A percentile compares a stretch with the other conserved stretches of the same genome.
Evolutionary conservation across 1,139 yeast species (phyloP).

Genomic region (Suhomyces ambrosiae): DNA sequence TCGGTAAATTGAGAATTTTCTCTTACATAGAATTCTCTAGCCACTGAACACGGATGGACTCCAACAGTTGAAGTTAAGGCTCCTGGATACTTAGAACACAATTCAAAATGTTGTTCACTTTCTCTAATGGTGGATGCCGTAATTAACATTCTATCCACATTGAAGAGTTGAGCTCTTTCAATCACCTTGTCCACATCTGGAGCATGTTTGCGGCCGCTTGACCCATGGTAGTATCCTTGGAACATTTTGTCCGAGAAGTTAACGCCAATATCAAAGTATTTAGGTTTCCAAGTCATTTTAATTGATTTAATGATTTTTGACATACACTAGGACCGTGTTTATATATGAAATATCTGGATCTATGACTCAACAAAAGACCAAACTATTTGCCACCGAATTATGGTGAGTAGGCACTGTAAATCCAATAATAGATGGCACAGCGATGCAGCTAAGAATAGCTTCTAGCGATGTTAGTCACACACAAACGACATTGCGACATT

Average conservation of each 20-base stretch:
- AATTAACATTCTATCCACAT: slow-evolving; percentile 70
- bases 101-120: slow-evolving; percentile 46
- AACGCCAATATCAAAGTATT: slow-evolving; percentile 62
- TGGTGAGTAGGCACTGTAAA: too few species aligned
- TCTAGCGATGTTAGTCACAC: too few species aligned
- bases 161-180: slow-evolving; percentile 61
- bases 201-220: slow-evolving; percentile 55
- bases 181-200: slow-evolving; percentile 68
- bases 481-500: too few species aligned
- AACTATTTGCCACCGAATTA: too few species aligned
- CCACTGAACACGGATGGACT: slow-evolving; percentile 89
- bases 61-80: slow-evolving; percentile 75
- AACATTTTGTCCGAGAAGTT: slow-evolving; percentile 91
- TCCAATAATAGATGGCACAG: too few species aligned
- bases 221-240: slow-evolving; percentile 74
- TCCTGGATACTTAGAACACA: slow-evolving; percentile 35
- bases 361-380: background rate
- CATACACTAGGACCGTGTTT: too few species aligned
- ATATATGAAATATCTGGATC: too few species aligned
- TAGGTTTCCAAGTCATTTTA: slow-evolving; percentile 38
- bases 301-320: slow-evolving; percentile 3
- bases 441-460: too few species aligned
- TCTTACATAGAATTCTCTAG: slow-evolving; percentile 49
- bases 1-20: slow-evolving; percentile 25
- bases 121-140: slow-evolving; percentile 83